Evolutionary conservation across 305 asterid genomes (phyloP), one percentile per base, ranked within the genome.

Genomic region (Fraxinus greggii): DNA sequence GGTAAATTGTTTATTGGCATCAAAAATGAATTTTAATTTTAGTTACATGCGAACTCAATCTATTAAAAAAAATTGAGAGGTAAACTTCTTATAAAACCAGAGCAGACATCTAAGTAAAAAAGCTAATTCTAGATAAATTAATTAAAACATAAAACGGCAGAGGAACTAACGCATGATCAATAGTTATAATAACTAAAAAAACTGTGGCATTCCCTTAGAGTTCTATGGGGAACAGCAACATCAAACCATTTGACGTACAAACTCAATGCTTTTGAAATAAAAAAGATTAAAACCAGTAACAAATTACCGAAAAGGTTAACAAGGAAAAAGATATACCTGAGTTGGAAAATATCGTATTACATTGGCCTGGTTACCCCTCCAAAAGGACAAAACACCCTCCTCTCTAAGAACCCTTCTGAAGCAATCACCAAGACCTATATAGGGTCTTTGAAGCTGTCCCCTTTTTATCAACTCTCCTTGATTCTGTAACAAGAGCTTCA

Each of bases 361-460:
- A 79, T 89, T 89, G 82, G 89, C 92, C 83, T 87, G 90, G 84
- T 89, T 86, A 69, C 92, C 92, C 81, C 92, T 89, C 92, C 92
- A 89, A 76, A 87, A 83, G 35, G 92, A 87, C 54, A 83, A 63
- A 45, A 86, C n/a, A 4, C 90, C 92, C 78, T 89, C 90, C 77
- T 89, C 92, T 78, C 84, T 86, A 36, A 83, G 78, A 65, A 89
- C 81, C 67, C 90, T 84, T 23, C 12, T 82, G 79, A 87, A 89
- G 85, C 92, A 84, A 79, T 89, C 87, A 42, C 89, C 80, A 33
- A 86, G 61, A 35, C 90, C 92, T 19, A 36, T 6, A 36, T 87
- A 89, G 70, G 92, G 89, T 77, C 80, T 87, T 77, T 59, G 81
- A 21, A 89, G 86, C 31, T 89, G 89, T 51, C 90, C 90, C 40